These are phyloP conservation scores for Neopestalotiopsis sp. DNA, from an alignment of 2,329 filamentous ascomycete genomes.

Conservation along the genomic window DNA sequence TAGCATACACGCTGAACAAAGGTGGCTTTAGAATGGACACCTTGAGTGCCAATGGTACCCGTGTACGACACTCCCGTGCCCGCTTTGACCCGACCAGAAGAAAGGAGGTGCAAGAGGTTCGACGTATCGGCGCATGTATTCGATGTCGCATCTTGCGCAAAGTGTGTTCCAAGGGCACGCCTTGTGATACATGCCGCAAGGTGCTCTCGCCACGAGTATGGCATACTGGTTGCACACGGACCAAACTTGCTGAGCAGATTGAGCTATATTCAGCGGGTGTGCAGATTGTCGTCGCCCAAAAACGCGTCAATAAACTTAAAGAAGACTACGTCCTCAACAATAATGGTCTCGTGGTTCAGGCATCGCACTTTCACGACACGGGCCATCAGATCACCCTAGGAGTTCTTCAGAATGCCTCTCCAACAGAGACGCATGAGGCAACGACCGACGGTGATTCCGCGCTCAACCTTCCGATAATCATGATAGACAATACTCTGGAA, in stretches of 20 bases:
- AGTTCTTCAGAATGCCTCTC: slow-evolving; percentile 44
- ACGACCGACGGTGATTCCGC: slow-evolving; percentile 35
- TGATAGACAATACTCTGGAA: slow-evolving; percentile 66
- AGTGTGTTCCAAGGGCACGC: slow-evolving; percentile 67
- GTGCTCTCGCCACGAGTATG: slow-evolving; percentile 69
- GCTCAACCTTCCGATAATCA: slow-evolving; percentile 43
- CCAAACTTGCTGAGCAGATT: slow-evolving; percentile 64
- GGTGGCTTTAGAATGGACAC: slow-evolving; percentile 62
- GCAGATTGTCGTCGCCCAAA: slow-evolving; percentile 66
- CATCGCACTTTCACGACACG: slow-evolving; percentile 62
- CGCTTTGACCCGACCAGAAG: slow-evolving; percentile 63
- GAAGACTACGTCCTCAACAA: slow-evolving; percentile 53
- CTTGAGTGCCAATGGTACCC: slow-evolving; percentile 47
- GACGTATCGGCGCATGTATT: slow-evolving; percentile 69
- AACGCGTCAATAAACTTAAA: slow-evolving; percentile 61
- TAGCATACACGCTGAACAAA: slow-evolving; percentile 36
- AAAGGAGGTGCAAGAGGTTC: slow-evolving; percentile 68
- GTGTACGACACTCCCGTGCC: slow-evolving; percentile 58
- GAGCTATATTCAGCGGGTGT: slow-evolving; percentile 69
- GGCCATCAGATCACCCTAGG: slow-evolving; percentile 49
- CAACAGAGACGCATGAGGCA: slow-evolving; percentile 36
- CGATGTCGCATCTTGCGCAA: slow-evolving; percentile 70
- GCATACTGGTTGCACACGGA: slow-evolving; percentile 67
- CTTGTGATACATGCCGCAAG: slow-evolving; percentile 67
- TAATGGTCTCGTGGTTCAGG: slow-evolving; percentile 57